Conservation (phyloP, 345 rosid species). For the Populus ilicifolia region DNA sequence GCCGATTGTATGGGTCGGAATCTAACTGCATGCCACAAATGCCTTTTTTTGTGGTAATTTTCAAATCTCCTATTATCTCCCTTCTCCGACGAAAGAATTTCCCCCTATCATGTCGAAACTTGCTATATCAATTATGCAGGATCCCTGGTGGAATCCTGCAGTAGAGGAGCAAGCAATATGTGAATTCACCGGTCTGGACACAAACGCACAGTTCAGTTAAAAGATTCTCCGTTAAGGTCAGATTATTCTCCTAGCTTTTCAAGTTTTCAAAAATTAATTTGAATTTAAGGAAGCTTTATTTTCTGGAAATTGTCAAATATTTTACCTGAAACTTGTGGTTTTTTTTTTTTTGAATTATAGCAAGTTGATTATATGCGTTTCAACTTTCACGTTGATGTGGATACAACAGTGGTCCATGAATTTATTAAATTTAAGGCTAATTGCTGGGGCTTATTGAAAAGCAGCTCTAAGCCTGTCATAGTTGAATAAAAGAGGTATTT, state of each 20-base stretch:
- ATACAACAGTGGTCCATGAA: not conserved
- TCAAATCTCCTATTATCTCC: not conserved
- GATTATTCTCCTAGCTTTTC: not conserved
- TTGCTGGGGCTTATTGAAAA: too few relatives aligned
- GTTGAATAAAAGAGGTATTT: not conserved
- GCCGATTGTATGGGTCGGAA: constrained; percentile 74
- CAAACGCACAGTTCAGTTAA: constrained; percentile 47
- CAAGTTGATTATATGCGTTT: not conserved
- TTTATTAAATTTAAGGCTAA: not conserved
- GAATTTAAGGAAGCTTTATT: not conserved
- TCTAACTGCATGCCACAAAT: constrained; percentile 64
- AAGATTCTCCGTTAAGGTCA: constrained; percentile 58
- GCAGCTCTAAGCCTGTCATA: too few relatives aligned
- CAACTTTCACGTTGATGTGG: not conserved
- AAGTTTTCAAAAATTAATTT: not conserved
- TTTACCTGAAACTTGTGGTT: not conserved
- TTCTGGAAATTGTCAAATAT: not conserved
- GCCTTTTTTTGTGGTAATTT: constrained; percentile 55
- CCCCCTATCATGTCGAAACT: not conserved
- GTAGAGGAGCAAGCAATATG: constrained; percentile 74
- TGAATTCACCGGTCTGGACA: constrained; percentile 67
- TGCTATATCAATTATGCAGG: constrained; percentile 1
- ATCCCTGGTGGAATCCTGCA: constrained; percentile 85
- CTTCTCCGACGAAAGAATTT: not conserved
- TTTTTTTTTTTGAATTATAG: not conserved